Evolutionary conservation across 495 filamentous ascomycete species (phyloP).

Genomic region (Xylaria sp.): DNA sequence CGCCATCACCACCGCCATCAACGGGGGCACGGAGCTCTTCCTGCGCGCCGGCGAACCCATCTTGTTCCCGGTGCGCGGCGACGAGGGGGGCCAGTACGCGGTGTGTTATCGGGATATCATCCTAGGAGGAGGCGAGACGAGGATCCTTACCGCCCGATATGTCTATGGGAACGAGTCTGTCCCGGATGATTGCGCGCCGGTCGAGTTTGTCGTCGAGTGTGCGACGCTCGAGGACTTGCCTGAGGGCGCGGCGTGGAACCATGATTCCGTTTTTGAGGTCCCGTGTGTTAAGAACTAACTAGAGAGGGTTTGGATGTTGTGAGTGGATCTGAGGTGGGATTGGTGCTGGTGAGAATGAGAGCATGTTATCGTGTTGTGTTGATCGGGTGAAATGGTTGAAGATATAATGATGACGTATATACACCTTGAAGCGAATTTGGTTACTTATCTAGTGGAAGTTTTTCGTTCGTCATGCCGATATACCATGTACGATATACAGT

Average conservation of each 20-base stretch:
- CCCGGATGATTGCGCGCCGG: neutral
- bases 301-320: neutral
- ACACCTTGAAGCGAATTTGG: neutral
- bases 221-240: neutral
- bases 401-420: neutral
- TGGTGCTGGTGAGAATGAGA: neutral
- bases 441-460: neutral
- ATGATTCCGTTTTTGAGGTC: constrained; percentile 15
- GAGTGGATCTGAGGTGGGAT: neutral
- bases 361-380: neutral
- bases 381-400: neutral
- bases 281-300: constrained; percentile 5
- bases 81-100: neutral
- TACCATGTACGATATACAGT: neutral
- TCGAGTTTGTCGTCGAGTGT: constrained; percentile 20
- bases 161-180: constrained; percentile 16
- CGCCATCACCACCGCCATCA: constrained; percentile 1
- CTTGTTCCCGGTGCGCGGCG: constrained; percentile 2
- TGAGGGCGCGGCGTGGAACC: constrained; percentile 1
- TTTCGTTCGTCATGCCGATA: neutral
- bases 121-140: neutral
- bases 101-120: constrained; percentile 4
- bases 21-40: constrained; percentile 9
- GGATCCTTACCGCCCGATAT: constrained; percentile 1
- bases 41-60: constrained; percentile 11